A percentile compares a stretch with the other conserved stretches of the same genome.
Evolutionary conservation across 805 yeast species (phyloP).

Genomic region (Jamesozyma lodderae): DNA sequence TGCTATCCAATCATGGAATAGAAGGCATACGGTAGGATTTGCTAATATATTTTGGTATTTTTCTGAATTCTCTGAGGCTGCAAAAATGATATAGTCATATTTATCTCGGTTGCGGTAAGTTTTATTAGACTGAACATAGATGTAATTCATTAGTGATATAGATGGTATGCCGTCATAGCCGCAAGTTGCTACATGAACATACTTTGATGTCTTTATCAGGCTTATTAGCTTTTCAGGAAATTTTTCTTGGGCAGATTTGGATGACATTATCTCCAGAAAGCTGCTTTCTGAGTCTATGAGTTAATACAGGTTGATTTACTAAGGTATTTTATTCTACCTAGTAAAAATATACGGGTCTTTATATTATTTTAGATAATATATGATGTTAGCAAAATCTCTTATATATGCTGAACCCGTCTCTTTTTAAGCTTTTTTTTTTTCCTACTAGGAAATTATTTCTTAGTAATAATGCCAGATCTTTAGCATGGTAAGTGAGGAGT

Average conservation of each 20-base stretch:
- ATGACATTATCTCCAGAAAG: neutral
- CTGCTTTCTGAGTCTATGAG: no score
- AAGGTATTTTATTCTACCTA: no score
- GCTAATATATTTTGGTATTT: constrained; percentile 58
- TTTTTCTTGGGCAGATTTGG: constrained; percentile 11
- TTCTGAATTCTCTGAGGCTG: constrained; percentile 61
- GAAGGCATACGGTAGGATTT: constrained; percentile 70
- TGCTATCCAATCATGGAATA: constrained; percentile 86
- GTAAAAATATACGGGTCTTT: no score
- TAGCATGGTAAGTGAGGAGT: no score
- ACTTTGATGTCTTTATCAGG: constrained; percentile 50
- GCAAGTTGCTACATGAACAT: constrained; percentile 78
- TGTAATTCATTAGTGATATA: constrained; percentile 84
- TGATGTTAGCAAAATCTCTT: no score
- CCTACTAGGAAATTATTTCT: no score
- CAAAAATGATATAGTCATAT: constrained; percentile 50
- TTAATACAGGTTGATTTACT: no score
- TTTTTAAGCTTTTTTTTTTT: no score
- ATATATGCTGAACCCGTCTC: no score
- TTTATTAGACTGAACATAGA: constrained; percentile 42
- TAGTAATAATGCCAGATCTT: no score
- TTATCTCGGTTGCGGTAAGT: constrained; percentile 24
- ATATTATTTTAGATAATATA: no score
- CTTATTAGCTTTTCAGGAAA: constrained; percentile 32
- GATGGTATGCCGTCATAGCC: constrained; percentile 59